Evolutionary conservation across 2,329 filamentous ascomycete genomes (phyloP), one percentile per base, ranked within the genome.

Genomic region (Arthrobotrys musiformis): DNA sequence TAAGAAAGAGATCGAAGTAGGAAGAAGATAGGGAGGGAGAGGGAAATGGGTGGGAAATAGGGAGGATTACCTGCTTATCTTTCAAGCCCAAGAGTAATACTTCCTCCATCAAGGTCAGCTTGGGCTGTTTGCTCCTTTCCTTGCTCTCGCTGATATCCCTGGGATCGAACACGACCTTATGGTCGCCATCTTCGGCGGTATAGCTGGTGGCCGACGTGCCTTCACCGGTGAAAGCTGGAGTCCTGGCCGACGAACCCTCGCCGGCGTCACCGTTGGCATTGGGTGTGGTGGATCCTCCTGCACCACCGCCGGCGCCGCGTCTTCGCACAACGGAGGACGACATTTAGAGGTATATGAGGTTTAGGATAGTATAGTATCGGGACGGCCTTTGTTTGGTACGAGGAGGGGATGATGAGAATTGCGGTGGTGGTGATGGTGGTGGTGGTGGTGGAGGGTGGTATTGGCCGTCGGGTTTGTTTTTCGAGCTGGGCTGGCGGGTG

Each of bases 51-150:
- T n/a, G 30, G 9, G 9, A 33, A 9, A 33, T 5, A 33, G 30
- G 9, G 9, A 33, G 40, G 6, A 82, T 87, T 83, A 97, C 93
- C 90, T 99, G 95, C 87, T 98, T 99, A 85, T 99, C 95, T 86
- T 99, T 99, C 82, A 99, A 86, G 9, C 95, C 95, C 85, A 99
- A 89, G 82, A 99, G 87, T 82, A 99, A 87, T 67, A 99, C 91
- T 86, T 99, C 95, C 86, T 99, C 95, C 95, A 99, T 99, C 83
- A 99, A 87, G 42, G 95, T 99, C 83, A 99, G 87, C 87, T 98
- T 99, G 56, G 95, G 95, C 86, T 98, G 94, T 86, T 97, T 98
- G 88, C 89, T 95, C 83, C 95, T 88, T 87, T 99, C 95, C 81
- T 92, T 93, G 85, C 90, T 97, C 87, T 99, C 95, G 86, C 91